Evolutionary conservation across 768 basidiomycete species (phyloP).

Genomic region (Pleurotus salmoneostramineus): DNA sequence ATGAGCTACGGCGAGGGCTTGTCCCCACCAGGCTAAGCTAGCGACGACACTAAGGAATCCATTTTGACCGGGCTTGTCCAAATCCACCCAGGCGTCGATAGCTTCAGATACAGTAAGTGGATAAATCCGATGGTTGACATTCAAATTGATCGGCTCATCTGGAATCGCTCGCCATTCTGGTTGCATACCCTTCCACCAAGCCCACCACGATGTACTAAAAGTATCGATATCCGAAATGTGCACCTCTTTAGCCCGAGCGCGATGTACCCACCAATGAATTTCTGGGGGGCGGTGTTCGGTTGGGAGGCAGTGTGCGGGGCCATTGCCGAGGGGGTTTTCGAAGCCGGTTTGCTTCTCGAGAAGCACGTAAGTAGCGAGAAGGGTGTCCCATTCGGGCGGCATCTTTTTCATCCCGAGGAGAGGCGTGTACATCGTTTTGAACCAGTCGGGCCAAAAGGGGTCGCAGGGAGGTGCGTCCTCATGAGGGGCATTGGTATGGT

Average conservation of each 20-base stretch:
- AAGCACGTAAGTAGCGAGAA: background rate
- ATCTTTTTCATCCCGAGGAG: background rate
- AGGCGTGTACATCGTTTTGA: background rate
- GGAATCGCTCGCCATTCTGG: background rate
- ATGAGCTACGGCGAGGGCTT: background rate
- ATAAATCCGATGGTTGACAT: background rate
- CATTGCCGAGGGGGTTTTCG: background rate
- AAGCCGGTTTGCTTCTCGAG: background rate
- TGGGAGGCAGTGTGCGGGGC: background rate
- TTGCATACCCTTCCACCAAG: conserved; percentile 1
- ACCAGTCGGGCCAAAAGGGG: background rate
- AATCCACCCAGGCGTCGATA: background rate
- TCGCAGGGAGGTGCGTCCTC: background rate
- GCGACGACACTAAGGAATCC: conserved; percentile 5
- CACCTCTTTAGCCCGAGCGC: background rate
- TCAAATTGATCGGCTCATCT: background rate
- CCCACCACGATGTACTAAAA: background rate
- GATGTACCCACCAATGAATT: conserved; percentile 5
- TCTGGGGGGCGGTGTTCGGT: conserved; percentile 1
- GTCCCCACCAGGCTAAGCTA: conserved; percentile 5
- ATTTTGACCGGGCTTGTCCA: conserved; percentile 5
- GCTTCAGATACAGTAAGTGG: background rate
- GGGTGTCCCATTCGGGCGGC: background rate
- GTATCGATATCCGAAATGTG: background rate
- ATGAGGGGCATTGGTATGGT: no score